A percentile compares a stretch with the other conserved stretches of the same genome.
Conservation (phyloP, 176 grass and related monocot genomes). For the Cenchrus fungigraminus region DNA sequence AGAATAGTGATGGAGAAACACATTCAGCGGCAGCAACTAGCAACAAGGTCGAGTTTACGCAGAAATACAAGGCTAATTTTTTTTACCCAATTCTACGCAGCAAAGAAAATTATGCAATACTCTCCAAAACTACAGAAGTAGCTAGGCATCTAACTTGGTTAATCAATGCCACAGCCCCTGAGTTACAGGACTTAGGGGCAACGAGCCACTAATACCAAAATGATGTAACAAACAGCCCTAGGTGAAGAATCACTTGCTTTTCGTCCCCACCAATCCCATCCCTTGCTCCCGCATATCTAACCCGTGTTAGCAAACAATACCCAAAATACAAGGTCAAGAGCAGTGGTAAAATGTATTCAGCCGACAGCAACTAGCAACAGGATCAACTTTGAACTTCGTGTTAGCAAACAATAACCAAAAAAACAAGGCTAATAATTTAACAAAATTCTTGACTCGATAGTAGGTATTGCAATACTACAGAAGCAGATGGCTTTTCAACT, state of each 20-base stretch:
- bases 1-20: background rate
- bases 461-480: background rate
- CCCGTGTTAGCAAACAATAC: no score
- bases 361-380: background rate
- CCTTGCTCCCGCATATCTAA: no score
- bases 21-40: background rate
- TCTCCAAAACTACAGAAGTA: background rate
- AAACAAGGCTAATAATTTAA: background rate
- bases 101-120: background rate
- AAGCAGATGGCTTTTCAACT: background rate
- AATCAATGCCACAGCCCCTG: background rate
- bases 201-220: background rate
- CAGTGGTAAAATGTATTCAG: background rate
- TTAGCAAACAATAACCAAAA: background rate
- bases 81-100: background rate
- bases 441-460: background rate
- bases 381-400: background rate
- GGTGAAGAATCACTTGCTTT: no score
- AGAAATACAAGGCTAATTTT: background rate
- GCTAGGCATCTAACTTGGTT: background rate
- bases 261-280: no score
- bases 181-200: background rate
- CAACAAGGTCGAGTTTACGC: background rate
- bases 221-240: background rate
- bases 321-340: background rate